phyloP scores from a whole-genome alignment of 2,329 filamentous ascomycete genomes.

The Colletotrichum theobromicola region DNA sequence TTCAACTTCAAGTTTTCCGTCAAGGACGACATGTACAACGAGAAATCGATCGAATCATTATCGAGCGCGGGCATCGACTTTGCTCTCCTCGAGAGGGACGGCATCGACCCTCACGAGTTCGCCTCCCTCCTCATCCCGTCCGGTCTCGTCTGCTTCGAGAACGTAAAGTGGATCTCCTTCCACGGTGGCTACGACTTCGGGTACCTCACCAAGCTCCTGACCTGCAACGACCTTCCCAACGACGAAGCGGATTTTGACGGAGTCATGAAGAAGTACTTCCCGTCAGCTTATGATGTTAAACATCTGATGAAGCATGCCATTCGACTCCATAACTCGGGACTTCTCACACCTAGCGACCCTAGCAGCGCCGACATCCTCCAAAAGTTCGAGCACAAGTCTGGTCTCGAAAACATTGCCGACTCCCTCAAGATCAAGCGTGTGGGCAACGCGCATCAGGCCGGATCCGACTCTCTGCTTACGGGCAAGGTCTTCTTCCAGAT shows the following conservation, averaged over 20 bases:
- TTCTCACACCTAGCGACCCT: constrained; percentile 67
- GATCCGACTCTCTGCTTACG: constrained; percentile 91
- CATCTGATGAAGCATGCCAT: constrained; percentile 93
- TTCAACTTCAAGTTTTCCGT: constrained; percentile 99
- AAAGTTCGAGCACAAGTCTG: constrained; percentile 88
- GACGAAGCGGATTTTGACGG: constrained; percentile 90
- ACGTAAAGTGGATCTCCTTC: constrained; percentile 96
- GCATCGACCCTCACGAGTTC: constrained; percentile 90
- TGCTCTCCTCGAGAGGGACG: constrained; percentile 79
- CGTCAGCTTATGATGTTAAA: constrained; percentile 93
- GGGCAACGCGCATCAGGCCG: constrained; percentile 88
- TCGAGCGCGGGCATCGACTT: constrained; percentile 95
- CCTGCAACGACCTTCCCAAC: constrained; percentile 81
- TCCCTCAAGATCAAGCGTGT: constrained; percentile 89
- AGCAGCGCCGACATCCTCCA: constrained; percentile 76
- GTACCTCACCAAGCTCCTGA: constrained; percentile 93
- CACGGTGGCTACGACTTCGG: constrained; percentile 99
- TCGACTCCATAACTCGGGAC: constrained; percentile 68
- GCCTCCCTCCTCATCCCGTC: constrained; percentile 90
- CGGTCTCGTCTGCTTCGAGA: constrained; percentile 84
- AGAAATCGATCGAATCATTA: constrained; percentile 90
- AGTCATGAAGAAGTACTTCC: constrained; percentile 91
- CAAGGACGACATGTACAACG: constrained; percentile 96
- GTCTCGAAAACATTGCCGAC: constrained; percentile 91
- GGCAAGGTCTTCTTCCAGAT: constrained; percentile 96